Percentiles rank a stretch among this genome's conserved stretches.
These are phyloP conservation scores for Vaccinium myrtillus DNA, from an alignment of 148 eudicot genomes.

Conservation along the genomic window DNA sequence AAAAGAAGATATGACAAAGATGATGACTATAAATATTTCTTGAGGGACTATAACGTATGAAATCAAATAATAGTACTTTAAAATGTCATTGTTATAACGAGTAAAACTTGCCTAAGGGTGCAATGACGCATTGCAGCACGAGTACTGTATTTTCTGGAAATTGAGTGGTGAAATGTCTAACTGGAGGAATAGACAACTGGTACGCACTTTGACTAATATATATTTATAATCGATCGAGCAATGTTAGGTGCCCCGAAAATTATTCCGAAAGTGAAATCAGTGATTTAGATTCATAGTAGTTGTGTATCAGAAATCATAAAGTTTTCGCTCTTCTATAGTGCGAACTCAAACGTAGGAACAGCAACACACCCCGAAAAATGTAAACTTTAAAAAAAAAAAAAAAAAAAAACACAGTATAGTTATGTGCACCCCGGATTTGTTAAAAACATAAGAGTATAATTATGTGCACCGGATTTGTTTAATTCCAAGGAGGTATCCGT, in stretches of 20 bases:
- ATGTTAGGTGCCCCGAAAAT: too few relatives aligned
- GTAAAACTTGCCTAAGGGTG: not conserved
- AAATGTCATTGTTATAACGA: not conserved
- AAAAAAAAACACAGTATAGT: not conserved
- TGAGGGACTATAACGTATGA: too few relatives aligned
- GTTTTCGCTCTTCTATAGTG: not conserved
- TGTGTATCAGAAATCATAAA: not conserved
- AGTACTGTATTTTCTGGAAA: not conserved
- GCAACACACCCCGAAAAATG: not conserved
- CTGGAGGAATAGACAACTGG: not conserved
- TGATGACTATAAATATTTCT: not conserved
- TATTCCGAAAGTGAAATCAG: too few relatives aligned
- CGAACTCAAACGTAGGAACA: not conserved
- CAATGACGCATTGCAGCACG: not conserved
- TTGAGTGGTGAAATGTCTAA: not conserved
- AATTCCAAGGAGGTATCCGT: not conserved
- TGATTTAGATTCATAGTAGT: too few relatives aligned
- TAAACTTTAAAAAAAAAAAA: not conserved
- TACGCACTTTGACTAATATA: too few relatives aligned
- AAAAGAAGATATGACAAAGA: not conserved
- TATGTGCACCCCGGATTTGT: too few relatives aligned
- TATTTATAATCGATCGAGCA: too few relatives aligned
- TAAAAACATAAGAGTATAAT: too few relatives aligned
- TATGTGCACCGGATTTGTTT: too few relatives aligned
- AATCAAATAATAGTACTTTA: not conserved